A percentile compares a stretch with the other conserved stretches of the same genome.
Evolutionary conservation across 1,284 basidiomycete genomes (phyloP).

Genomic region (Microbotryum intermedium): DNA sequence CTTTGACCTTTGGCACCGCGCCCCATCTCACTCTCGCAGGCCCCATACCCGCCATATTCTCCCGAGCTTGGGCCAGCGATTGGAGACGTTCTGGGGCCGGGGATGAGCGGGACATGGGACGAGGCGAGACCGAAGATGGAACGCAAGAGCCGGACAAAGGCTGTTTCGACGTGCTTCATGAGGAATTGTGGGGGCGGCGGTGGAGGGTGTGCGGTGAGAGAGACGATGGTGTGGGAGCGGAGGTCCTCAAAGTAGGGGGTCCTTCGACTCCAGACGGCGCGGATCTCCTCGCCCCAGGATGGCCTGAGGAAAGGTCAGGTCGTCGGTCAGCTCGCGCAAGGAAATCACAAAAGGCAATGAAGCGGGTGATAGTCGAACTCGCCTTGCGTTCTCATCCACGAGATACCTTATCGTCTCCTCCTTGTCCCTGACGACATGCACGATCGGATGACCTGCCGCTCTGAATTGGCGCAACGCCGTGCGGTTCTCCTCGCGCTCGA

Average conservation of each 20-base stretch:
- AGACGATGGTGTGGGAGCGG: conserved; percentile 31
- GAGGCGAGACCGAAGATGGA: conserved; percentile 29
- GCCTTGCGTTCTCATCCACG: conserved; percentile 49
- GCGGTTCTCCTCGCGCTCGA: conserved; percentile 70
- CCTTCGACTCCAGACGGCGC: conserved; percentile 29
- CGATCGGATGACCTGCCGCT: conserved; percentile 57
- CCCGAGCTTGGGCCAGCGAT: conserved; percentile 14
- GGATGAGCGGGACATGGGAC: conserved; percentile 21
- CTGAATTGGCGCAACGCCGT: conserved; percentile 46
- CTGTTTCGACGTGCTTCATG: conserved; percentile 33
- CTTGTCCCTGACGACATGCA: conserved; percentile 61
- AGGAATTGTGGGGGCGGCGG: conserved; percentile 26
- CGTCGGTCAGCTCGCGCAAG: conserved; percentile 53
- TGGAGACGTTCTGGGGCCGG: conserved; percentile 14
- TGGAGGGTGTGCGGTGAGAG: conserved; percentile 26
- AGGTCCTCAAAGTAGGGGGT: conserved; percentile 26
- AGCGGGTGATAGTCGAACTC: conserved; percentile 75
- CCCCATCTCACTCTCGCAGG: conserved; percentile 22
- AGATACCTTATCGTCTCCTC: conserved; percentile 70
- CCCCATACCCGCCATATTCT: conserved; percentile 27
- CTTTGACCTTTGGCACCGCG: conserved; percentile 21
- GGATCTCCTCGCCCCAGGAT: conserved; percentile 48
- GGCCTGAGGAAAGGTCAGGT: conserved; percentile 69
- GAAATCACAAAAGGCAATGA: conserved; percentile 76
- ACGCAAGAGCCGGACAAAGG: conserved; percentile 29